Evolutionary conservation across 169 alveolate genomes (phyloP), one percentile per base, ranked within the genome.

Genomic region (Perkinsus marinus): DNA sequence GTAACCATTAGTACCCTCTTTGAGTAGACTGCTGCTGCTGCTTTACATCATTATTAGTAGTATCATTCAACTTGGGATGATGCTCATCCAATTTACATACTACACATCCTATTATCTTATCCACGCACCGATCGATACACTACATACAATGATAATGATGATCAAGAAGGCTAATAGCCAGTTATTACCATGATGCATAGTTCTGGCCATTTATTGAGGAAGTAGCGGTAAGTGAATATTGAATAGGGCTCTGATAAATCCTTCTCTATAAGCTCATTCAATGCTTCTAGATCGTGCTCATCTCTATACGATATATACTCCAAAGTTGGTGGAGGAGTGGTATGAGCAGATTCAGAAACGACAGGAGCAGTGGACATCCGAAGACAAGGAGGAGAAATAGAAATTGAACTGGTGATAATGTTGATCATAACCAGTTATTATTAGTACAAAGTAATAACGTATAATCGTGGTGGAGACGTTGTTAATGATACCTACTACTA

Each of bases 231-330:
- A 0, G 98, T 96, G 93, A 93, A 96, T 39, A 96, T 93, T 0
- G 97, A 96, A 91, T 96, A 96, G 10, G 98, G 98, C 92, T 96
- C 98, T 13, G 97, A 95, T 89, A 96, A 93, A 91, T 95, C 97
- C 68, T 92, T 91, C 46, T 95, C 96, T 37, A 96, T 96, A 94
- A 96, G 79, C 37, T 93, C 92, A 90, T 95, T 96, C 26, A 96
- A 93, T 39, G 91, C 92, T 30, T 43, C 90, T n/a, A 96, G 90
- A 68, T 95, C 94, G 38, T 94, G 68, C 92, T 95, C 97, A 46
- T 93, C 95, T 39, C 94, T 92, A 91, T 93, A 96, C 17, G 94
- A 91, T 69, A 92, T 92, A 93, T 92, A 95, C 69, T 90, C 92
- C 39, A 95, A 91, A 41, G 46, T 6, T 41, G 46, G 46, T 3